These are phyloP conservation scores for Termitomyces bulborhizus DNA, from an alignment of 768 basidiomycete species.

Conservation along the genomic window DNA sequence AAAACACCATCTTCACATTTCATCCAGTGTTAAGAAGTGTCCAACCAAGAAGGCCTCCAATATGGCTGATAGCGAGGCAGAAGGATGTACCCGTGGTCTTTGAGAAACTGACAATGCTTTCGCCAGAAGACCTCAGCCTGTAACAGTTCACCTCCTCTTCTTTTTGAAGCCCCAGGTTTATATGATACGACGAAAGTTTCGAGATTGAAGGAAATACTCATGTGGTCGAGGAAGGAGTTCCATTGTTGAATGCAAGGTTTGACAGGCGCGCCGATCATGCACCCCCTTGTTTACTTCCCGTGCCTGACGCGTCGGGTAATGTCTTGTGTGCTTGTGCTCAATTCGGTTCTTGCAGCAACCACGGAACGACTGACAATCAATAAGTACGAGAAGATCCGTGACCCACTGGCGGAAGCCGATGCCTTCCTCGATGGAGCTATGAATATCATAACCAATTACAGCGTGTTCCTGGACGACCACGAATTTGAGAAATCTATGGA, in stretches of 20 bases:
- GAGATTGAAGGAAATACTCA: too few relatives aligned
- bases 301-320: too few relatives aligned
- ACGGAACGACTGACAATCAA: not conserved
- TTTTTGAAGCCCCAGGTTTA: not conserved
- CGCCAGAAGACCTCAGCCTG: not conserved
- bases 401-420: not conserved
- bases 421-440: not conserved
- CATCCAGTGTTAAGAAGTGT: not conserved
- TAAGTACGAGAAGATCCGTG: not conserved
- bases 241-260: too few relatives aligned
- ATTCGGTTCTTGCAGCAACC: not conserved
- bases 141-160: not conserved
- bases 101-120: not conserved
- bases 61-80: too few relatives aligned
- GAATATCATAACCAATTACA: not conserved
- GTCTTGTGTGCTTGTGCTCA: not conserved
- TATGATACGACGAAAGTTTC: too few relatives aligned
- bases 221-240: too few relatives aligned
- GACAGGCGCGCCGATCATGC: too few relatives aligned
- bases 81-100: not conserved
- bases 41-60: too few relatives aligned
- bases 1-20: slow-evolving; percentile 2
- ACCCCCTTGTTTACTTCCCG: too few relatives aligned
- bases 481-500: not conserved
- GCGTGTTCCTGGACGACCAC: not conserved